Base-by-base conservation (phyloP, 1,284 basidiomycete genomes). In the Boletus smithii region DNA sequence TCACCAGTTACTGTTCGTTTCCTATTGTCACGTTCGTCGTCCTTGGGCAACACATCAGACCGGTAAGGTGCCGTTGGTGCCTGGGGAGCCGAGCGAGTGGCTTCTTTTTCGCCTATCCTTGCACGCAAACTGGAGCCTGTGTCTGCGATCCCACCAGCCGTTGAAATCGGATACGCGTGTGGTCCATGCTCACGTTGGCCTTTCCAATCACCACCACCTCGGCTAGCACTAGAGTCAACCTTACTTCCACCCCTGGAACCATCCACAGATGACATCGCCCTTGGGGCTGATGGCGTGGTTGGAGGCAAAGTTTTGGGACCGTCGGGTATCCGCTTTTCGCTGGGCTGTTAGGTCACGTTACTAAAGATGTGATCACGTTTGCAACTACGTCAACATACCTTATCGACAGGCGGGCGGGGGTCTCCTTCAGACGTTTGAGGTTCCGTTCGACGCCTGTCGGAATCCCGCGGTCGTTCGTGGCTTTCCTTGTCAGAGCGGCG, bases 401-500 rank as follows among this genome's bases (percentile, higher is more conserved):
- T 87, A 16, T 86, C 83, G 37, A 73, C 62, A n/a, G 73, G 61
- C 26, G 71, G 62, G n/a, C 75, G 73, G 47, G 58, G 50, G 42
- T 84, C 73, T 27, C 49, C 59, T 42, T 73, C 81, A 38, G 71
- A 63, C 10, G 52, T 66, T 37, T 83, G 85, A 34, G 81, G 77
- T 43, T 88, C 86, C 47, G 68, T 69, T 51, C 83, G 78, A 38
- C 85, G 76, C 53, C 85, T 71, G 44, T 89, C 85, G 2, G 81
- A 76, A 14, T 88, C 85, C 36, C 83, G 76, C 18, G 63, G 69
- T 48, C 83, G 73, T 18, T 87, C 85, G 49, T 82, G 77, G 14
- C 73, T 66, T 27, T 86, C 85, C 62, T 86, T 86, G 36, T 88
- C 85, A n/a, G 74, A 70, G 35, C 85, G 76, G 26, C 84, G 77